Base-by-base conservation (phyloP, 306 rosid genomes). In the Fagus sylvatica region DNA sequence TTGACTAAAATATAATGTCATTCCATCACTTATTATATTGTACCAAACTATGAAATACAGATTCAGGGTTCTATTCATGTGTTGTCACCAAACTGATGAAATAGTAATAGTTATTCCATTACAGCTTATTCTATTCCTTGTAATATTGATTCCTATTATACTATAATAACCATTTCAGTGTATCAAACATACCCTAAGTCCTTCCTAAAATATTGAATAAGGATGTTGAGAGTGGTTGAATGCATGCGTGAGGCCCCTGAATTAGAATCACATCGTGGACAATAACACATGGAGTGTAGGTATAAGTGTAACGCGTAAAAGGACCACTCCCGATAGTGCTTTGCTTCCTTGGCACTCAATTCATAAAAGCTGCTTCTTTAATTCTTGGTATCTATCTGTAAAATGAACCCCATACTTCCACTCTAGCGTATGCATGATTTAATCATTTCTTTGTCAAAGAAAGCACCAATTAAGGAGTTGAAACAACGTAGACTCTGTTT, bases 241-340 rank as follows among this genome's bases (percentile, higher is more conserved):
- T 69, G 64, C 79, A 68, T 5, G 40, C 11, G 76, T 1, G 64
- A 66, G 57, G 59, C 4, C 71, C 15, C 22, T 17, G 43, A 59
- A 57, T 59, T 59, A n/a, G 12, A 60, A 59, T 71, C 71, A 48
- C 39, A 42, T 11, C 0, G 41, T 19, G 71, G 82, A 57, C 69
- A 73, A 64, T 4, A 67, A 77, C 53, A 49, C 53, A 65, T 64
- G 78, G 57, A 37, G 51, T 46, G 51, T 8, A 10, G 51, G 48
- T 36, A 49, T 5, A 39, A 12, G 51, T 66, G 9, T 39, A 37
- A 66, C 71, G 71, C 33, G 41, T 33, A 9, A 55, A 48, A 74
- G 86, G 86, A 79, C 81, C 81, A 71, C 78, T 54, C 54, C 74
- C 30, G 32, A 56, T 55, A 69, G 76, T 51, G 10, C 76, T 75